Conservation (phyloP, 805 yeast genomes). For the Teunomyces gatunensis region DNA sequence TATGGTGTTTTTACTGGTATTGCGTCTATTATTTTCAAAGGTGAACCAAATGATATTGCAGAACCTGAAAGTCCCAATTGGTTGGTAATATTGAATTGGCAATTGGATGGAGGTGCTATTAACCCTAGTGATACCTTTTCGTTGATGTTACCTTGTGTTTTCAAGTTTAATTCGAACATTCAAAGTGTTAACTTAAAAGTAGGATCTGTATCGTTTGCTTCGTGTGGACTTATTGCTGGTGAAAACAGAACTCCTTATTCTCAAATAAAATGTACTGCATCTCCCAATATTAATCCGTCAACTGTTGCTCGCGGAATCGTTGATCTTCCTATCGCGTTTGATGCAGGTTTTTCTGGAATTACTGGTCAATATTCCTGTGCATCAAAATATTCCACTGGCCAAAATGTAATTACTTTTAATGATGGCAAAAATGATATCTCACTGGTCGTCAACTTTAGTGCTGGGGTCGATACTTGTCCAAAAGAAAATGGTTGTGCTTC, state of each 20-base stretch:
- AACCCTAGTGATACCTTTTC: constrained; percentile 16
- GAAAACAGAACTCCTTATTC: constrained; percentile 6
- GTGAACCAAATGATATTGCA: not conserved
- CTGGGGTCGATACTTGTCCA: not conserved
- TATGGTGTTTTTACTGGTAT: no score
- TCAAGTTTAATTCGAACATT: constrained; percentile 8
- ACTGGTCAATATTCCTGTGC: constrained; percentile 16
- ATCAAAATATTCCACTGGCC: constrained; percentile 14
- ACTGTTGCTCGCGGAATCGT: constrained; percentile 6
- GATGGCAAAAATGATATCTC: constrained; percentile 9
- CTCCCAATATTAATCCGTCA: not conserved
- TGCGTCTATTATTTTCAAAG: not conserved
- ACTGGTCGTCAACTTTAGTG: not conserved
- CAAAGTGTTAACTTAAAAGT: constrained; percentile 6
- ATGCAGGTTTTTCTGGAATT: constrained; percentile 7
- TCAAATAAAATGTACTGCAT: constrained; percentile 8
- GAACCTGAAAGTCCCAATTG: no score
- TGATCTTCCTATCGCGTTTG: constrained; percentile 21
- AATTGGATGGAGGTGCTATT: constrained; percentile 4
- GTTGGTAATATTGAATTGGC: constrained; percentile 5
- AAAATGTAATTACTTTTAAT: constrained; percentile 15
- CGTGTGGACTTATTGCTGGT: constrained; percentile 15
- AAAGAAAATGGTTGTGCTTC: not conserved
- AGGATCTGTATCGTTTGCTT: constrained; percentile 15
- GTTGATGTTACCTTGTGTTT: constrained; percentile 13